Conservation (phyloP, 352 stramenopile species). For the Pythium vanterpoolii region DNA sequence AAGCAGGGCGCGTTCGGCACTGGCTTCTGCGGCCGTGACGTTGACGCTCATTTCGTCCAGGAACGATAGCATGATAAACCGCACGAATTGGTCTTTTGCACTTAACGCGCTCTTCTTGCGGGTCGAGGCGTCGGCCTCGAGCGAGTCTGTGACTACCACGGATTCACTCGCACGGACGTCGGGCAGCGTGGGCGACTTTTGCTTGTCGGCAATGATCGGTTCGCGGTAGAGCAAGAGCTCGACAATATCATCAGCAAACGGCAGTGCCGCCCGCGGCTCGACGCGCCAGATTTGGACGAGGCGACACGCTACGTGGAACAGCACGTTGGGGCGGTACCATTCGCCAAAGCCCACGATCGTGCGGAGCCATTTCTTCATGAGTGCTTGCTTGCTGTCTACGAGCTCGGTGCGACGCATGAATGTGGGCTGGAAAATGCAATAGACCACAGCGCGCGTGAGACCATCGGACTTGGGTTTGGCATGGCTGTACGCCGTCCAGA, state of each 20-base stretch:
- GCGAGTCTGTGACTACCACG: not conserved
- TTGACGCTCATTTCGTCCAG: slow-evolving; percentile 36
- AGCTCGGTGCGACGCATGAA: slow-evolving; percentile 41
- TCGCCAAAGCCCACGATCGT: slow-evolving; percentile 53
- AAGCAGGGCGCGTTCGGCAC: slow-evolving; percentile 8
- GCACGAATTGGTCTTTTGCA: slow-evolving; percentile 64
- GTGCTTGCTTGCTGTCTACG: slow-evolving; percentile 8
- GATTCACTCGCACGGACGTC: slow-evolving; percentile 44
- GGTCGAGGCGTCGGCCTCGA: not conserved
- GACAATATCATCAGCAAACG: slow-evolving; percentile 68
- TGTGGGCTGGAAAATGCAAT: slow-evolving; percentile 66
- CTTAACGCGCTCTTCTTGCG: slow-evolving; percentile 27
- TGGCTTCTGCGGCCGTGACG: not conserved
- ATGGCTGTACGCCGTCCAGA: slow-evolving; percentile 72
- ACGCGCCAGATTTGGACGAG: slow-evolving; percentile 66
- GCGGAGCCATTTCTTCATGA: slow-evolving; percentile 61
- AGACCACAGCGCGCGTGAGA: slow-evolving; percentile 61
- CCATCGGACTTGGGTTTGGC: slow-evolving; percentile 66
- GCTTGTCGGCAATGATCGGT: slow-evolving; percentile 48
- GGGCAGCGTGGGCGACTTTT: slow-evolving; percentile 18
- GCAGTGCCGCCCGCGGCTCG: slow-evolving; percentile 37
- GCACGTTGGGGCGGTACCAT: slow-evolving; percentile 62
- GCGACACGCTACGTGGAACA: slow-evolving; percentile 73
- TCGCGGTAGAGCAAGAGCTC: slow-evolving; percentile 73
- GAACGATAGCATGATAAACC: slow-evolving; percentile 64